Evolutionary conservation across 495 filamentous ascomycete genomes (phyloP), one percentile per base, ranked within the genome.

Genomic region (Penicillium mononematosum): DNA sequence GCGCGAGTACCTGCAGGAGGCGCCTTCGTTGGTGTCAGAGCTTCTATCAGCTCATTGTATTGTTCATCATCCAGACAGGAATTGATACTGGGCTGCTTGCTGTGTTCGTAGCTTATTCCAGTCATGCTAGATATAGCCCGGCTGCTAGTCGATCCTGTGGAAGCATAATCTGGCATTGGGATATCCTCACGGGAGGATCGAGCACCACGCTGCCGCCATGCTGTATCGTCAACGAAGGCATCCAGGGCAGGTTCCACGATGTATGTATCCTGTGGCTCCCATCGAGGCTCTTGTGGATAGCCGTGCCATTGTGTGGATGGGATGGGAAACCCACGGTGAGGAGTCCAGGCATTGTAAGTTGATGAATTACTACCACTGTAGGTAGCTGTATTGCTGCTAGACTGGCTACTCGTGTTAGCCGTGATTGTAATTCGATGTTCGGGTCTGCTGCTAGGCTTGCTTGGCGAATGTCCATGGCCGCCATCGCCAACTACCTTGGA

Each of bases 151-250:
- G 76, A 75, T 44, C 63, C 45, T 2, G 45, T 71, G 16, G 75
- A 73, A 25, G 63, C 61, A 60, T 76, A 80, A 53, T 84, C 81
- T 29, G 77, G 79, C 81, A 83, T 84, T 6, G 81, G 73, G 25
- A 79, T 57, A 53, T 84, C 81, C 50, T 77, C 73, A 39, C 72
- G 70, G 20, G 74, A 75, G 25, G 78, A 76, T 20, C 69, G 66
- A 20, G 76, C 65, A 50, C 74, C 75, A 58, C 63, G 66, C 36
- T 75, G 72, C 5, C 64, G 66, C 45, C 71, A 68, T 36, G 64
- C 45, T 38, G 67, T 58, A 31, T 74, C 71, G 22, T 73, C 60
- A 41, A 67, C 41, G 16, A 71, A 70, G 4, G 71, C 58, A 27
- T 72, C 68, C 17, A 68, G 61, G 36, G 60, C 41, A 39, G 67